A percentile compares a stretch with the other conserved stretches of the same genome.
These are phyloP conservation scores for Arthroderma sp. DNA, from an alignment of 2,329 filamentous ascomycete species.

Conservation along the genomic window DNA sequence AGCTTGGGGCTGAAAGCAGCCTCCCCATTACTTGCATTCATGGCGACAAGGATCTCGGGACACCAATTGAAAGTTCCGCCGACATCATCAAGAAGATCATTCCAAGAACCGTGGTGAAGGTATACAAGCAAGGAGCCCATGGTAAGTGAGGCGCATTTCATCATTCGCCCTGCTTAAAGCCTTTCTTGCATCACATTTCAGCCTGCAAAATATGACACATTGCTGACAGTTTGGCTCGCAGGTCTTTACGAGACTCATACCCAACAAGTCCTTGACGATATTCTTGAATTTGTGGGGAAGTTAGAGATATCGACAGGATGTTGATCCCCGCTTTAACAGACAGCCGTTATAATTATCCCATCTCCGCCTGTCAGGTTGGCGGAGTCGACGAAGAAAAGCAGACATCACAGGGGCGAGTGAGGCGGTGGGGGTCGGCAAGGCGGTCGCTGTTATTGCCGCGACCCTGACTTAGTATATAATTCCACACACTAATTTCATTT, in stretches of 20 bases:
- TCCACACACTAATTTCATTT: too few relatives aligned
- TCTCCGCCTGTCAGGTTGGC: too few relatives aligned
- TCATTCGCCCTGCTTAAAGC: too few relatives aligned
- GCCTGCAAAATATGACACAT: too few relatives aligned
- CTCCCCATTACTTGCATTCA: constrained; percentile 17
- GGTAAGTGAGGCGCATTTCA: constrained; percentile 7
- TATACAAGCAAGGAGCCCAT: constrained; percentile 18
- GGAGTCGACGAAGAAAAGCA: too few relatives aligned
- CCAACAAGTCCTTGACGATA: constrained; percentile 1
- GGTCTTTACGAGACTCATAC: constrained; percentile 2
- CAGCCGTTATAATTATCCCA: too few relatives aligned
- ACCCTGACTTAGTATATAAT: too few relatives aligned
- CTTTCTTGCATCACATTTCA: too few relatives aligned
- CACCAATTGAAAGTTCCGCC: constrained; percentile 14
- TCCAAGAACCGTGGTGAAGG: constrained; percentile 14
- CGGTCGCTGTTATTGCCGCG: too few relatives aligned
- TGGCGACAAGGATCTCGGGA: constrained; percentile 17
- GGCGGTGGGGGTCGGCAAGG: too few relatives aligned
- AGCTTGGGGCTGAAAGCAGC: constrained; percentile 8
- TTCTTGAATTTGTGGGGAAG: constrained; percentile 1
- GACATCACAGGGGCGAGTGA: too few relatives aligned
- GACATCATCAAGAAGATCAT: constrained; percentile 15
- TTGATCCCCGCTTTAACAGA: not conserved
- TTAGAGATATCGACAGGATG: not conserved
- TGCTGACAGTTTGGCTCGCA: not conserved